Evolutionary conservation across 2,329 filamentous ascomycete genomes (phyloP).

Genomic region (Botrytis squamosa): DNA sequence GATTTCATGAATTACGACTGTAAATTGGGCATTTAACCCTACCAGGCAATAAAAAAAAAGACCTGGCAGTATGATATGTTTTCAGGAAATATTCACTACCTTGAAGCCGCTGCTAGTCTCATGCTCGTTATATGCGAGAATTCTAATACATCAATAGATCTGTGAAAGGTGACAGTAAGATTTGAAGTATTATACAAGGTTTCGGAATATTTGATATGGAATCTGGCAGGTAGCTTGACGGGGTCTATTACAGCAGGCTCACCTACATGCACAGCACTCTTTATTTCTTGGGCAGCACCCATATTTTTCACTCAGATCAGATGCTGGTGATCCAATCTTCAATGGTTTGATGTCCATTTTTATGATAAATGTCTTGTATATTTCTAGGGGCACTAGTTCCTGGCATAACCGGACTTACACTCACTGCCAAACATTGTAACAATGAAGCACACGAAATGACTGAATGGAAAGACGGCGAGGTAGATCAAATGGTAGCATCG

Average conservation of each 20-base stretch:
- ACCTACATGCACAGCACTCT: neutral
- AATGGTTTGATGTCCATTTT: neutral
- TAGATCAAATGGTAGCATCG: neutral
- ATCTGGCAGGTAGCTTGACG: neutral
- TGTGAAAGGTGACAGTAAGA: neutral
- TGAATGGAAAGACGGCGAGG: too few relatives aligned
- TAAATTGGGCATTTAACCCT: slow-evolving; percentile 16
- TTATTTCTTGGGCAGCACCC: neutral
- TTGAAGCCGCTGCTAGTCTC: neutral
- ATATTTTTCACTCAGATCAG: neutral
- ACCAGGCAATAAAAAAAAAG: neutral
- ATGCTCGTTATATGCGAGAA: neutral
- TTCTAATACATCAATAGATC: neutral
- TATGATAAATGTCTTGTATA: neutral
- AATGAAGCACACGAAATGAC: neutral
- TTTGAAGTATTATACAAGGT: neutral
- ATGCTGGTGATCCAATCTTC: too few relatives aligned
- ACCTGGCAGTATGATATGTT: neutral
- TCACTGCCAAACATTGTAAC: neutral
- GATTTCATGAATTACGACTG: slow-evolving; percentile 27
- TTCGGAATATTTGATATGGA: neutral
- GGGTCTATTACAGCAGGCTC: neutral
- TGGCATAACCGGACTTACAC: neutral
- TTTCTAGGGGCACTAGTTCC: neutral
- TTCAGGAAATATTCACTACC: neutral